These are phyloP conservation scores for Pseudogymnoascus sp. DNA, from an alignment of 2,329 filamentous ascomycete species.

Conservation along the genomic window DNA sequence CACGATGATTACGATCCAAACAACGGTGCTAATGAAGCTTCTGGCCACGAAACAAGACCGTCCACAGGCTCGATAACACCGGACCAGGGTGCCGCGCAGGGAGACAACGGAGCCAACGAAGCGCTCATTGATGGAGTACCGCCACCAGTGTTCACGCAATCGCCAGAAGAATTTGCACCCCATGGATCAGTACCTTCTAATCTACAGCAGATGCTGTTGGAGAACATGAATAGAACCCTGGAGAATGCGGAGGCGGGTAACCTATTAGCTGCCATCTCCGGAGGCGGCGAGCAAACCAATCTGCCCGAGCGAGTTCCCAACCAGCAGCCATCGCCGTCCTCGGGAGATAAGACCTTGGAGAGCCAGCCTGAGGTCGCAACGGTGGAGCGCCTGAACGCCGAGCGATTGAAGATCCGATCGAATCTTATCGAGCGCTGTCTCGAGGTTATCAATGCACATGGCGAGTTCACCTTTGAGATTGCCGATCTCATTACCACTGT, in stretches of 20 bases:
- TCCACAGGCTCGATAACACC: slow-evolving; percentile 24
- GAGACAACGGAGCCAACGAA: slow-evolving; percentile 9
- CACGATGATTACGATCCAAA: slow-evolving; percentile 39
- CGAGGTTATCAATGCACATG: slow-evolving; percentile 81
- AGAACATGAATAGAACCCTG: neutral
- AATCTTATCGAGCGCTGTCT: slow-evolving; percentile 83
- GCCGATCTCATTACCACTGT: slow-evolving; percentile 77
- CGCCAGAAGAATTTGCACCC: neutral
- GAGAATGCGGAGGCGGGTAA: slow-evolving; percentile 4
- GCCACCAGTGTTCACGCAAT: neutral
- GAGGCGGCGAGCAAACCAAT: slow-evolving; percentile 8
- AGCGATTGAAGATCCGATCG: slow-evolving; percentile 63
- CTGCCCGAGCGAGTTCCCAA: slow-evolving; percentile 14
- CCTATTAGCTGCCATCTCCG: slow-evolving; percentile 10
- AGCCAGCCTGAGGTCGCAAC: slow-evolving; percentile 38
- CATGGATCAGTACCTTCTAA: neutral
- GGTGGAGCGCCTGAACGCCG: slow-evolving; percentile 71
- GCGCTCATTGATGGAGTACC: neutral
- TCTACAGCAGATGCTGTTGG: neutral
- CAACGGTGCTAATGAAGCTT: slow-evolving; percentile 17
- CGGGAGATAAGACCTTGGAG: neutral
- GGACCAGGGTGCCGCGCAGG: slow-evolving; percentile 20
- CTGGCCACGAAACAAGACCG: slow-evolving; percentile 27
- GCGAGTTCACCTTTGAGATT: slow-evolving; percentile 82
- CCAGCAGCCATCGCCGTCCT: slow-evolving; percentile 15